A percentile compares a stretch with the other conserved stretches of the same genome.
Conservation (phyloP, 169 alveolate species). For the Plasmodium relictum region DNA sequence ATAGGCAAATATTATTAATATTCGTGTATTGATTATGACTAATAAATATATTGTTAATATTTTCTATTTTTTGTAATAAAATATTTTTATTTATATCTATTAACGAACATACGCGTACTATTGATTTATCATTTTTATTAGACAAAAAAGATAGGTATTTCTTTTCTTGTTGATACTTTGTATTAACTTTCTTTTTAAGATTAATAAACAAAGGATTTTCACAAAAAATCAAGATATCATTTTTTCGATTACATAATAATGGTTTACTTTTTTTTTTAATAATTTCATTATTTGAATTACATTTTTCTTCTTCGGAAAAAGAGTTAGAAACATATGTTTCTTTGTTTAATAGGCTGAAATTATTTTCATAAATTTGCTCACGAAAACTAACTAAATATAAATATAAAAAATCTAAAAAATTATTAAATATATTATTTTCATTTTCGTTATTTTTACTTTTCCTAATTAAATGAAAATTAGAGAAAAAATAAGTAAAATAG, state of each 20-base stretch:
- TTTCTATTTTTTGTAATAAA: constrained; percentile 12
- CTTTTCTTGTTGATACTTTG: neutral
- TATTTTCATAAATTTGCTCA: neutral
- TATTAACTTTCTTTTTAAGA: constrained; percentile 1
- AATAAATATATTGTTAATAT: neutral
- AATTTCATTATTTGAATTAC: neutral
- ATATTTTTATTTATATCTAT: constrained; percentile 1
- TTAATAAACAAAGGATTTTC: neutral
- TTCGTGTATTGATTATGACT: neutral
- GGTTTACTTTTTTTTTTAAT: neutral
- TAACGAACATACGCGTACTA: neutral
- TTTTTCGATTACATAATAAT: constrained; percentile 1
- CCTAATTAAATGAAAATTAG: constrained; percentile 19
- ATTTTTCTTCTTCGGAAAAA: neutral
- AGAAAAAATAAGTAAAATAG: constrained; percentile 35
- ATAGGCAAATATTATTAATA: neutral
- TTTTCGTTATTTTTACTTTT: neutral
- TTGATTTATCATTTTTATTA: neutral
- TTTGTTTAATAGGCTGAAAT: neutral
- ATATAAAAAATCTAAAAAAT: constrained; percentile 19
- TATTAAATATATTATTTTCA: neutral
- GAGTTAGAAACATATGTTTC: neutral
- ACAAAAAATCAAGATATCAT: constrained; percentile 4
- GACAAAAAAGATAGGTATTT: neutral
- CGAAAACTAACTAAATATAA: neutral